Evolutionary conservation across 257 asterid genomes (phyloP), one percentile per base, ranked within the genome.

Genomic region (Petunia secreta): DNA sequence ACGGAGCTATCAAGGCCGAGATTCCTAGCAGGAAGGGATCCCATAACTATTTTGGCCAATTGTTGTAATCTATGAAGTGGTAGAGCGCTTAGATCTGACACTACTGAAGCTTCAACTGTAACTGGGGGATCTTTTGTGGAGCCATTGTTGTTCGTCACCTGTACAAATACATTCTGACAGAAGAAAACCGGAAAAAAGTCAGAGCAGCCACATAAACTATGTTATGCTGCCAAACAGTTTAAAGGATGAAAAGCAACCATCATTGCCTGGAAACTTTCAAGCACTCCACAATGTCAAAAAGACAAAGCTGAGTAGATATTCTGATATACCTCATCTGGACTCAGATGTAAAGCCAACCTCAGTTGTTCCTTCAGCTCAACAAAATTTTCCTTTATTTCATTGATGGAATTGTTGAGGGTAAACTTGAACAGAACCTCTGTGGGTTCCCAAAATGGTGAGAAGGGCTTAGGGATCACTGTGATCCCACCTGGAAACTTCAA

Each of bases 121-220:
- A 92, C 87, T 7, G 98, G 98, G 40, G 97, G 89, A 77, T 94
- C 92, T 80, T 81, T 89, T 10, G 98, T 92, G 36, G 98, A 94
- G 75, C 98, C 98, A 71, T 82, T 85, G 48, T 82, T 85, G 85
- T 88, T 94, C 78, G 90, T 84, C 63, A 90, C 92, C 83, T 86
- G 91, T 83, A 92, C 40, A 79, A 84, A 87, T 75, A 92, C 87
- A 82, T 65, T 83, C 98, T 92, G 93, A 76, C 69, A 83, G 55
- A 77, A 25, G 38, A 77, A 65, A 6, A 82, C 63, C 9, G 62
- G 38, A 63, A 78, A 48, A 79, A 57, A 77, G 11, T 58, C 59
- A 79, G 36, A 44, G 34, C 55, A 3, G 34, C 44, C 14, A 9
- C 25, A 25, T 25, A 48, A 34, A 38, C 11, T 0, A 53, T 58